Percentiles rank a stretch among this genome's conserved stretches.
phyloP scores from a whole-genome alignment of 1,284 basidiomycete species.

The Apiotrichum gracile region DNA sequence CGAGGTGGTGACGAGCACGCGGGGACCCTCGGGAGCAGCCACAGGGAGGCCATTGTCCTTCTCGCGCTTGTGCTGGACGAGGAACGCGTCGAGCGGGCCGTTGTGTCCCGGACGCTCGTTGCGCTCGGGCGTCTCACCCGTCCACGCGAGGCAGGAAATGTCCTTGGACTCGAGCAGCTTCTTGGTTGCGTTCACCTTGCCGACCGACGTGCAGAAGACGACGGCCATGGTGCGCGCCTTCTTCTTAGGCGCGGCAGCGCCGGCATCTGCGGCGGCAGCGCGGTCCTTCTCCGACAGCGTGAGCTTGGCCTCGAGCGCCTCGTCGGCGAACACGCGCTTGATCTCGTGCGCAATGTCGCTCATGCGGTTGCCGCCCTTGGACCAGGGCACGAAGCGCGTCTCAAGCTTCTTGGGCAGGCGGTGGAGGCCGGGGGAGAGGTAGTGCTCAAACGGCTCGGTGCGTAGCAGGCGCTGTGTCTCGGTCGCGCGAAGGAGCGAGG shows the following conservation, averaged over 20 bases:
- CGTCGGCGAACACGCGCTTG: constrained; percentile 66
- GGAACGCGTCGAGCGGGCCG: constrained; percentile 61
- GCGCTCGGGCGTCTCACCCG: constrained; percentile 55
- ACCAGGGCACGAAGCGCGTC: constrained; percentile 66
- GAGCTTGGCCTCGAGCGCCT: constrained; percentile 46
- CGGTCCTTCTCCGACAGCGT: constrained; percentile 1
- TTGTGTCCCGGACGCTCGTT: constrained; percentile 47
- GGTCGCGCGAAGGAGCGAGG: constrained; percentile 64
- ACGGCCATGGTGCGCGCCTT: constrained; percentile 54
- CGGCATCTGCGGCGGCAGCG: background rate
- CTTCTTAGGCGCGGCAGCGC: background rate
- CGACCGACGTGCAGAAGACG: constrained; percentile 72
- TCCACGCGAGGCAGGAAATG: constrained; percentile 61
- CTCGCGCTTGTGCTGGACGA: constrained; percentile 11
- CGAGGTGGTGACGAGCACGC: constrained; percentile 80
- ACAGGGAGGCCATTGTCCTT: background rate
- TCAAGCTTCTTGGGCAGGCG: constrained; percentile 63
- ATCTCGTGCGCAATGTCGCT: constrained; percentile 71
- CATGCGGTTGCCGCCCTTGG: constrained; percentile 64
- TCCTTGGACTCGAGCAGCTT: constrained; percentile 57
- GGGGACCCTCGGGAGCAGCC: constrained; percentile 17
- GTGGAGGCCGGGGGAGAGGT: constrained; percentile 73
- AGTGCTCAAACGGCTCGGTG: constrained; percentile 52
- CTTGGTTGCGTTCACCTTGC: constrained; percentile 58
- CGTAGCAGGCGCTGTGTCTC: constrained; percentile 51